Percentiles rank a stretch among this genome's conserved stretches.
Conservation (phyloP, 106 monocot genomes). For the Acanthochlamys bracteata region DNA sequence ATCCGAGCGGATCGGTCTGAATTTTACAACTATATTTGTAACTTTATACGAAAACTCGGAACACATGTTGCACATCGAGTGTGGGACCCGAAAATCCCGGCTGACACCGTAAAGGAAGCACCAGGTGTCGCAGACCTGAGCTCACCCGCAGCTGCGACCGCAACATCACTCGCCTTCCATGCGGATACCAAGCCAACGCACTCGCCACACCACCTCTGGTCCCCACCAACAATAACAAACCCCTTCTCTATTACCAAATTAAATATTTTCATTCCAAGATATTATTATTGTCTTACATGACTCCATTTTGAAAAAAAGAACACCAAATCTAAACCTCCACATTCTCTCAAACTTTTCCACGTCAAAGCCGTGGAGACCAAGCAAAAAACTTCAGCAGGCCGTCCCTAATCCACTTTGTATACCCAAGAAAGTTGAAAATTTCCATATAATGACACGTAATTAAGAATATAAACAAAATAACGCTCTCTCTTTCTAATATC, state of each 20-base stretch:
- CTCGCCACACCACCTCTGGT: not conserved
- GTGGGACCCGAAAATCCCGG: not conserved
- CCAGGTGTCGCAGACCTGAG: not conserved
- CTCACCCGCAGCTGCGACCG: not conserved
- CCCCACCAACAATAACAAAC: not conserved
- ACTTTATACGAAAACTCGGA: too few species aligned
- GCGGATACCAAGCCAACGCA: not conserved
- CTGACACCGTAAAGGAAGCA: not conserved
- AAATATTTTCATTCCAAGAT: not conserved
- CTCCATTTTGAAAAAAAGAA: not conserved
- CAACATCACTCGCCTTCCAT: not conserved
- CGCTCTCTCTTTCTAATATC: not conserved
- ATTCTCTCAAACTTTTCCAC: constrained; percentile 4
- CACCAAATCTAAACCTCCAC: not conserved
- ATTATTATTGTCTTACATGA: constrained; percentile 5
- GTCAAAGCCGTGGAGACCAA: constrained; percentile 8
- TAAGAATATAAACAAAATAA: not conserved
- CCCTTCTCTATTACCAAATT: too few species aligned
- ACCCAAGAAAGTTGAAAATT: not conserved
- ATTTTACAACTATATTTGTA: too few species aligned
- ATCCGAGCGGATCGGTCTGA: too few species aligned
- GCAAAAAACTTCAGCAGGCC: not conserved
- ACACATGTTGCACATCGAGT: not conserved
- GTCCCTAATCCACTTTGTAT: not conserved
- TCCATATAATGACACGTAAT: too few species aligned